Evolutionary conservation across 306 rosid genomes (phyloP).

Genomic region (Glycyrrhiza uralensis): DNA sequence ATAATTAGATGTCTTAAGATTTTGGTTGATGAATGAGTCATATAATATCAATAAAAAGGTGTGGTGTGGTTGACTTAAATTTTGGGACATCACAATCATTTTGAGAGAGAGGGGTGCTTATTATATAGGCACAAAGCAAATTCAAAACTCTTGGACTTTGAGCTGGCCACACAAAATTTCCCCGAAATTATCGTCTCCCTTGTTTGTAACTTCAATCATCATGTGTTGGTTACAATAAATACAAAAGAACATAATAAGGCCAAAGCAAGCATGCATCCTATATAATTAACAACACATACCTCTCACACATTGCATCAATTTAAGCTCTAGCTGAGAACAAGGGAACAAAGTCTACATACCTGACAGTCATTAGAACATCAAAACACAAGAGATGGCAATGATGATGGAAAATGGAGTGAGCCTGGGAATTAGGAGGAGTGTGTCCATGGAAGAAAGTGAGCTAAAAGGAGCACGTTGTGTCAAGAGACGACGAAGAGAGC

Average conservation of each 20-base stretch:
- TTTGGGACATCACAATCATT: neutral
- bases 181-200: slow-evolving; percentile 38
- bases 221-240: slow-evolving; percentile 20
- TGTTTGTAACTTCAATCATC: slow-evolving; percentile 29
- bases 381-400: slow-evolving; percentile 33
- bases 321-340: neutral
- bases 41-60: neutral
- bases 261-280: slow-evolving; percentile 34
- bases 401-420: slow-evolving; percentile 51
- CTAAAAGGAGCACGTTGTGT: slow-evolving; percentile 34
- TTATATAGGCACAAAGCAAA: neutral
- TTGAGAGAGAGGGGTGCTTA: neutral
- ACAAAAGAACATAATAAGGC: slow-evolving; percentile 32
- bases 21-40: no score
- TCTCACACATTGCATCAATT: neutral
- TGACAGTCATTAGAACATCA: neutral
- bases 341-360: neutral
- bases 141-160: slow-evolving; percentile 4
- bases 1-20: no score
- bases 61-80: neutral
- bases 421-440: slow-evolving; percentile 16
- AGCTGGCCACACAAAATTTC: slow-evolving; percentile 29
- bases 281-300: slow-evolving; percentile 27
- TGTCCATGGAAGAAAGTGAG: slow-evolving; percentile 31
- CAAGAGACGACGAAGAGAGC: slow-evolving; percentile 65